Conservation (phyloP, 2,329 filamentous ascomycete species). For the Xylariaceae sp. region DNA sequence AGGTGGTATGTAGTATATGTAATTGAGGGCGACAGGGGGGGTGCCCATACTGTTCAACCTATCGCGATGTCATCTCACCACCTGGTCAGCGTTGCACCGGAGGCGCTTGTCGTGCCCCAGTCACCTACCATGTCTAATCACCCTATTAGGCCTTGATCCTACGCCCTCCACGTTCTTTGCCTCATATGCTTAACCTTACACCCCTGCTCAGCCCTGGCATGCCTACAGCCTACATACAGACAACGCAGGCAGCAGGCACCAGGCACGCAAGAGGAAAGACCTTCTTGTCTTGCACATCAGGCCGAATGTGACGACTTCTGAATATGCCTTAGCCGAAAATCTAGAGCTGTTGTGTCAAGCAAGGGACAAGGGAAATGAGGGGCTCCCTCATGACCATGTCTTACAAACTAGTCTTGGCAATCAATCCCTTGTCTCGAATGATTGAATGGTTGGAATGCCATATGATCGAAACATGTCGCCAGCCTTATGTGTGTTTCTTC, state of each 20-base stretch:
- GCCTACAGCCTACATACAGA: conserved; percentile 3
- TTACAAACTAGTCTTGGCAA: conserved; percentile 6
- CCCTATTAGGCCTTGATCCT: too few relatives aligned
- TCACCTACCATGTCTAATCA: too few relatives aligned
- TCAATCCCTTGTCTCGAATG: conserved; percentile 8
- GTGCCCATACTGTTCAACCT: conserved; percentile 7
- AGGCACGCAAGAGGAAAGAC: too few relatives aligned
- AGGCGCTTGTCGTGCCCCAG: conserved; percentile 10
- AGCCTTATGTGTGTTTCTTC: too few relatives aligned
- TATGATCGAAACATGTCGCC: too few relatives aligned
- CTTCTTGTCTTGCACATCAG: too few relatives aligned
- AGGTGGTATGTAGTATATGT: too few relatives aligned
- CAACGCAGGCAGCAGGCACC: too few relatives aligned
- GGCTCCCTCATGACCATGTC: conserved; percentile 16
- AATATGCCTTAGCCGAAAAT: too few relatives aligned
- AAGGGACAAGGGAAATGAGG: conserved; percentile 1
- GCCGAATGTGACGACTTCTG: too few relatives aligned
- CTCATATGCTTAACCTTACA: too few relatives aligned
- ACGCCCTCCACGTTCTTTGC: conserved; percentile 6
- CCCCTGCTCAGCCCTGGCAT: conserved; percentile 16
- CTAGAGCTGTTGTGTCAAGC: neutral
- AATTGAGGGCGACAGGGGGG: conserved; percentile 13
- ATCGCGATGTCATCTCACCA: conserved; percentile 11
- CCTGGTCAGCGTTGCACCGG: conserved; percentile 11
- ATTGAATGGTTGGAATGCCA: neutral